Conservation (phyloP, 805 yeast genomes). For the Wickerhamomyces hampshirensis region DNA sequence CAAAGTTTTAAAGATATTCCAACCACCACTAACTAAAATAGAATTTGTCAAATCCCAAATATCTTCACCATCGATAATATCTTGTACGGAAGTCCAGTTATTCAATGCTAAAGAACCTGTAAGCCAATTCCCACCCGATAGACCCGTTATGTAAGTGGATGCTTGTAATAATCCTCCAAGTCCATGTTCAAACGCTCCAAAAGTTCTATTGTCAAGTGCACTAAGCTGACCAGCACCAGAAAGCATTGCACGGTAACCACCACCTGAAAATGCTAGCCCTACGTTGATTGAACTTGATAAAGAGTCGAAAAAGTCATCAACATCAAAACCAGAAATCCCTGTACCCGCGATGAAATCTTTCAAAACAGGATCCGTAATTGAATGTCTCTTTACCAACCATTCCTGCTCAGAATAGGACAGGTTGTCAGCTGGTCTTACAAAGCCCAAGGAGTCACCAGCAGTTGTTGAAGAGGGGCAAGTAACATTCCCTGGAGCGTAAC, state of each 20-base stretch:
- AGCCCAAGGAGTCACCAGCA: conserved; percentile 5
- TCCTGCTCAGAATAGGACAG: conserved; percentile 42
- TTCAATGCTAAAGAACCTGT: conserved; percentile 64
- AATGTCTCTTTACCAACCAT: conserved; percentile 44
- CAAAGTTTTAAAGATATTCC: conserved; percentile 46
- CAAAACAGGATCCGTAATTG: conserved; percentile 27
- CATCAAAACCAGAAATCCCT: conserved; percentile 41
- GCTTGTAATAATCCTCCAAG: conserved; percentile 71
- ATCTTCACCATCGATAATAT: conserved; percentile 40
- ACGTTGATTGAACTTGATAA: conserved; percentile 38
- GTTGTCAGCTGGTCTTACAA: conserved; percentile 42
- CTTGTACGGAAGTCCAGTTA: conserved; percentile 68
- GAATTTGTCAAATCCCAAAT: conserved; percentile 68
- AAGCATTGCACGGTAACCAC: conserved; percentile 88
- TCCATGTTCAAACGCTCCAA: conserved; percentile 46
- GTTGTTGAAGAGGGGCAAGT: conserved; percentile 40
- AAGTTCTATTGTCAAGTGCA: conserved; percentile 70
- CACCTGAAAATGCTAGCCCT: conserved; percentile 70
- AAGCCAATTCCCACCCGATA: conserved; percentile 84
- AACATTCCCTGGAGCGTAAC: conserved; percentile 59
- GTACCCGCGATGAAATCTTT: conserved; percentile 35
- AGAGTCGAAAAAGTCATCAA: conserved; percentile 33
- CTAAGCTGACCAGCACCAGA: conserved; percentile 78
- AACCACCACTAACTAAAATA: conserved; percentile 59
- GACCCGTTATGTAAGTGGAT: conserved; percentile 65